These are phyloP conservation scores for Coemansia sp. DNA, from an alignment of 192 early-diverging fungal genomes.

Conservation along the genomic window DNA sequence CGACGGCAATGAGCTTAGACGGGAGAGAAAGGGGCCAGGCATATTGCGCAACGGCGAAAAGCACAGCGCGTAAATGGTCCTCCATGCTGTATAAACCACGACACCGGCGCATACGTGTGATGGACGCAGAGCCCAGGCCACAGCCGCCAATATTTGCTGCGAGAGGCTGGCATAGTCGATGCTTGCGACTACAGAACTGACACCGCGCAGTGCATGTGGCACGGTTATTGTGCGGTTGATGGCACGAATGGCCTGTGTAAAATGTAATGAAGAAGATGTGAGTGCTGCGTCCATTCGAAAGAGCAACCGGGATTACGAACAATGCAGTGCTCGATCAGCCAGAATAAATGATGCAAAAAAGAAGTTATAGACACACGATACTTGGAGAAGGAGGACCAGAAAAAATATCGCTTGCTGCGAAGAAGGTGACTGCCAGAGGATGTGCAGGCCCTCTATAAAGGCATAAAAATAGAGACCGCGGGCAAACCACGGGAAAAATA, in stretches of 20 bases:
- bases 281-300: background rate
- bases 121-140: background rate
- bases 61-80: slow-evolving; percentile 7
- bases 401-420: background rate
- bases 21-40: slow-evolving; percentile 27
- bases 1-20: slow-evolving; percentile 22
- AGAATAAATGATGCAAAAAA: slow-evolving; percentile 3
- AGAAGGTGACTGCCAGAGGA: background rate
- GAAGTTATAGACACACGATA: background rate
- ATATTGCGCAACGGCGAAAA: slow-evolving; percentile 36
- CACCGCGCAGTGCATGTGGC: background rate
- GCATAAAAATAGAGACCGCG: background rate
- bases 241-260: background rate
- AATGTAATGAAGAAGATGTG: background rate
- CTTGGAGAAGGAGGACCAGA: background rate
- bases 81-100: slow-evolving; percentile 7
- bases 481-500: background rate
- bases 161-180: background rate
- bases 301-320: background rate
- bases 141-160: background rate
- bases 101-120: slow-evolving; percentile 5
- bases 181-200: background rate
- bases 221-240: background rate
- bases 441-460: background rate
- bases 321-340: background rate